A percentile compares a stretch with the other conserved stretches of the same genome.
phyloP scores from a whole-genome alignment of 805 yeast genomes.

The Teunomyces pallodes region DNA sequence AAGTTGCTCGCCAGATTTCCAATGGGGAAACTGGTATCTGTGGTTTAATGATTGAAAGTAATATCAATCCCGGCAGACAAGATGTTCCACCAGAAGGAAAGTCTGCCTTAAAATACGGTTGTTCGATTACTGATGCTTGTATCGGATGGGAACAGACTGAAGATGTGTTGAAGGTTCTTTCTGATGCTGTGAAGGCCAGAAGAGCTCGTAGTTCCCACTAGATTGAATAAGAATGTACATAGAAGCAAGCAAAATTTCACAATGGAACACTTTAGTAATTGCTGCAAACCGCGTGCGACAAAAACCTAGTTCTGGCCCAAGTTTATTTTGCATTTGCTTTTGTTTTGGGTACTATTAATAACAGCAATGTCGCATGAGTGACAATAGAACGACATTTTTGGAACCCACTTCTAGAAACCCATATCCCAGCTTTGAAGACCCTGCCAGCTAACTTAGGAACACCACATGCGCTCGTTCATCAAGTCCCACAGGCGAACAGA shows the following conservation, averaged over 20 bases:
- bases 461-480: constrained; percentile 15
- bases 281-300: background rate
- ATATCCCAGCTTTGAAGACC: background rate
- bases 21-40: constrained; percentile 74
- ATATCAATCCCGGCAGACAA: constrained; percentile 90
- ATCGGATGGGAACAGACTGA: constrained; percentile 87
- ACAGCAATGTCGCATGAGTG: background rate
- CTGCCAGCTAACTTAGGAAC: background rate
- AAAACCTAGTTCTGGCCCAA: too few relatives aligned
- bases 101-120: constrained; percentile 76
- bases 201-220: constrained; percentile 35
- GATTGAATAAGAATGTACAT: background rate
- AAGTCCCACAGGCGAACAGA: constrained; percentile 15
- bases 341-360: background rate
- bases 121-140: constrained; percentile 97
- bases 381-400: background rate
- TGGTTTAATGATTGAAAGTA: constrained; percentile 96
- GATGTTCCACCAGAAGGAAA: constrained; percentile 75
- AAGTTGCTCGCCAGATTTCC: constrained; percentile 73
- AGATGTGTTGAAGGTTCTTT: constrained; percentile 62
- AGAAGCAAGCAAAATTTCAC: background rate
- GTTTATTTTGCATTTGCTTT: background rate
- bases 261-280: too few relatives aligned
- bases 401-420: background rate
- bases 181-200: constrained; percentile 79